Evolutionary conservation across 495 filamentous ascomycete species (phyloP), one percentile per base, ranked within the genome.

Genomic region (Emericellopsis terricola): DNA sequence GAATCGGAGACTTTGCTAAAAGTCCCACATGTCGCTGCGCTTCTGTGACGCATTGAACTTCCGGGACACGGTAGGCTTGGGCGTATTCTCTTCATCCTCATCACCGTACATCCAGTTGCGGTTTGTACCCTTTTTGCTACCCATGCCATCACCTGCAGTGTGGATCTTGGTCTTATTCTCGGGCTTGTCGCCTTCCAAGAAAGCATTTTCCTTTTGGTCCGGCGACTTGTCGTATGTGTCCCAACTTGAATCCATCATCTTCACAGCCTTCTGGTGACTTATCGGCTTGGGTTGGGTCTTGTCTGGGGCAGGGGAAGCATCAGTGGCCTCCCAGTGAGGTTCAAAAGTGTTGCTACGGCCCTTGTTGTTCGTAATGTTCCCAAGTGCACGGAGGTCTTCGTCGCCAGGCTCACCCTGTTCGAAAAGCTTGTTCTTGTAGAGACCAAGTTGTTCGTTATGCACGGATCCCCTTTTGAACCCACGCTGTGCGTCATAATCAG

Each of bases 341-440:
- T 73, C 74, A 41, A 91, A 84, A 46, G 80, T 66, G 55, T 82
- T 80, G 42, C 56, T 56, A 36, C 77, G 72, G 52, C 73, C 68
- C 42, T 73, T 66, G 15, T 64, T 53, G 44, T 80, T 80, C 31
- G 74, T 74, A 37, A 76, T 67, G 29, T 70, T 68, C 14, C 65
- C 62, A 8, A 78, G 62, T 14, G 57, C 47, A 3, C 47, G 42
- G 27, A 4, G 14, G 19, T 55, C 59, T 23, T 70, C 66, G n/a
- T n/a, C n/a, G 36, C 76, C 76, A 17, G 33, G 33, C 2, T 16
- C 31, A 19, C 24, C 33, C 0, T 23, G 33, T 31, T 56, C 57
- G 49, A 71, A 73, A 14, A 89, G 50, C 15, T 77, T 71, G 50
- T 83, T 77, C 41, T 82, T 62, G 59, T 91, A 92, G 18, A 94